Evolutionary conservation across 1,284 basidiomycete genomes (phyloP).

Genomic region (Leccinum subfulvum): DNA sequence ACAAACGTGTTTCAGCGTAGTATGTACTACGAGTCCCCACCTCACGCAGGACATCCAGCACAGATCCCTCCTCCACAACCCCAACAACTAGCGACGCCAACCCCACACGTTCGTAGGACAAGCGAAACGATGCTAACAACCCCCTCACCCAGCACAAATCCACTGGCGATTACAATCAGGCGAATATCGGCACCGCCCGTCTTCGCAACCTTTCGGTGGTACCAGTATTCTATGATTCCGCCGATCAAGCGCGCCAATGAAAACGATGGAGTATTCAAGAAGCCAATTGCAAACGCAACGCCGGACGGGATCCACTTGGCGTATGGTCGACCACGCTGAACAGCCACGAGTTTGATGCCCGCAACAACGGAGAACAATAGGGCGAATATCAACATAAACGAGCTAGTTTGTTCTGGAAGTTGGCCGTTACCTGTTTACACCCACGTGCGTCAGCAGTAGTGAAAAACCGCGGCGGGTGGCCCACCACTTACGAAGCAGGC

Average conservation of each 20-base stretch:
- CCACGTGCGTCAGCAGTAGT: slow-evolving; percentile 5
- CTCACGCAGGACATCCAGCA: slow-evolving; percentile 55
- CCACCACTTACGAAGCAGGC: slow-evolving; percentile 70
- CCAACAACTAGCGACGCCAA: slow-evolving; percentile 79
- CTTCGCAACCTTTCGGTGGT: slow-evolving; percentile 51
- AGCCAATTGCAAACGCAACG: slow-evolving; percentile 85
- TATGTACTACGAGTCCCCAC: not conserved
- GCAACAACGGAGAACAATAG: slow-evolving; percentile 68
- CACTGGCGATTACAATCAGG: slow-evolving; percentile 88
- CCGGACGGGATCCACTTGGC: slow-evolving; percentile 85
- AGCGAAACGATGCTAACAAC: slow-evolving; percentile 84
- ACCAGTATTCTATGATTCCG: slow-evolving; percentile 76
- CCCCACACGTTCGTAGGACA: slow-evolving; percentile 70
- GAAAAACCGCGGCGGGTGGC: not conserved
- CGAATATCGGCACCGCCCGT: slow-evolving; percentile 59
- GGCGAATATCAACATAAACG: slow-evolving; percentile 82
- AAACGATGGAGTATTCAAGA: slow-evolving; percentile 95
- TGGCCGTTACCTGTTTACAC: slow-evolving; percentile 66
- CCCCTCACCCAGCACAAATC: slow-evolving; percentile 94
- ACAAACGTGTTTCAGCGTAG: not conserved
- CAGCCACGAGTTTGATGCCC: slow-evolving; percentile 63
- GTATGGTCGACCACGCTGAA: slow-evolving; percentile 45
- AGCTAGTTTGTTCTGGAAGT: slow-evolving; percentile 74
- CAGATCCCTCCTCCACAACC: slow-evolving; percentile 78
- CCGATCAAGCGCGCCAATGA: slow-evolving; percentile 90